Conservation (phyloP, 306 rosid species). For the Rosa multiflora region DNA sequence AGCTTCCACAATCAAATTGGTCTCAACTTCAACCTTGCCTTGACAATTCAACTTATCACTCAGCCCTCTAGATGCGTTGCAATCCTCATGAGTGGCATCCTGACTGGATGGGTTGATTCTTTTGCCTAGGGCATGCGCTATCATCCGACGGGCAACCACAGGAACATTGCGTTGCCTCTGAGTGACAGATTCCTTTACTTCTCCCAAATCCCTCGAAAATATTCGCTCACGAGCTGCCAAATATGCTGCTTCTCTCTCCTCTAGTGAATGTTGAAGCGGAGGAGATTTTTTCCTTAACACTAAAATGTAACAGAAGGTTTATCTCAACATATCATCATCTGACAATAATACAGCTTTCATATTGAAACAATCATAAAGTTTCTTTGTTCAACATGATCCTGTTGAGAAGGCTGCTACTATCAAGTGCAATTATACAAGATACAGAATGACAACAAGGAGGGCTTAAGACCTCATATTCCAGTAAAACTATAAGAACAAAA, state of each 20-base stretch:
- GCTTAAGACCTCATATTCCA: conserved; percentile 13
- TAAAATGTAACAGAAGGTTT: conserved; percentile 30
- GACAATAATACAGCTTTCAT: neutral
- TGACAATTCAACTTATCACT: conserved; percentile 34
- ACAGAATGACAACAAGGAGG: neutral
- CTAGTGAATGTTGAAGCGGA: conserved; percentile 58
- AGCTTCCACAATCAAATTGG: conserved; percentile 24
- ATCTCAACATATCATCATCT: conserved; percentile 11
- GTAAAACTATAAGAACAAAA: neutral
- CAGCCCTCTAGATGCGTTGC: conserved; percentile 32
- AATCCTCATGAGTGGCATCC: conserved; percentile 30
- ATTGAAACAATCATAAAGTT: neutral
- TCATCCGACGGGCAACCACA: conserved; percentile 94
- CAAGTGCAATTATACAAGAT: neutral
- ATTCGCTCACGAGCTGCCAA: conserved; percentile 89
- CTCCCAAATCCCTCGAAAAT: conserved; percentile 59
- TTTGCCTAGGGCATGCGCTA: conserved; percentile 94
- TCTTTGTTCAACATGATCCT: neutral
- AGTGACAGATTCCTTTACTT: conserved; percentile 47
- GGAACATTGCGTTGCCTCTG: conserved; percentile 75
- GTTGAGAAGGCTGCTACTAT: neutral
- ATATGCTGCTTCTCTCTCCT: conserved; percentile 86
- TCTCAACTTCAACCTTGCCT: conserved; percentile 31
- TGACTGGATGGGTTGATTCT: conserved; percentile 52
- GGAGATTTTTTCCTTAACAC: conserved; percentile 40